Conservation (phyloP, 2,329 filamentous ascomycete species). For the Venturia carpophila region DNA sequence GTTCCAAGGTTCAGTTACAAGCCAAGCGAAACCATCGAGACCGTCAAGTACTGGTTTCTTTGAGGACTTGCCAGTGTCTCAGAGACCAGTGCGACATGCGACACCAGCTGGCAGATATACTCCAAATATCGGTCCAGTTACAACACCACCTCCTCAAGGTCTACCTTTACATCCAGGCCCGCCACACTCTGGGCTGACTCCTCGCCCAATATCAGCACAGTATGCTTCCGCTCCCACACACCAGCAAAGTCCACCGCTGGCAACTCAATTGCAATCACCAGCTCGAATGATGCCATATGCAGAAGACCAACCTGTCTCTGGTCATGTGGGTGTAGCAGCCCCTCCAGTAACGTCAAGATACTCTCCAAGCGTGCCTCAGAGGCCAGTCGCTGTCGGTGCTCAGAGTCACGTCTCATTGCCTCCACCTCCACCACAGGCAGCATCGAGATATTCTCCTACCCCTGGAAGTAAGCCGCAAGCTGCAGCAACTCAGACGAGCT, state of each 20-base stretch:
- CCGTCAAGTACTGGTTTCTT: constrained; percentile 38
- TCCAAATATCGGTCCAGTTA: constrained; percentile 24
- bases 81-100: constrained; percentile 32
- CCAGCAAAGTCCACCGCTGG: constrained; percentile 24
- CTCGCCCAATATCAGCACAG: not conserved
- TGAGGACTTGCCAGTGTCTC: constrained; percentile 39
- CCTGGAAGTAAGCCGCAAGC: constrained; percentile 23
- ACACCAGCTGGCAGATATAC: constrained; percentile 32
- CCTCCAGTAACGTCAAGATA: constrained; percentile 1
- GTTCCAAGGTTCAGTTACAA: not conserved
- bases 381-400: not conserved
- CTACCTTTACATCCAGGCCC: constrained; percentile 16
- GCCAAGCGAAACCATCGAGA: not conserved
- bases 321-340: not conserved
- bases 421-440: constrained; percentile 27
- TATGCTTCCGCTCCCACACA: constrained; percentile 17
- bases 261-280: constrained; percentile 24
- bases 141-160: constrained; percentile 22
- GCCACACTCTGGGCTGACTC: not conserved
- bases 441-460: constrained; percentile 38
- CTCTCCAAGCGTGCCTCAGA: not conserved
- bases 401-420: constrained; percentile 19
- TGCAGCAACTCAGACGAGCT: constrained; percentile 16
- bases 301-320: not conserved
- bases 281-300: constrained; percentile 19